A percentile compares a stretch with the other conserved stretches of the same genome.
Conservation (phyloP, 768 basidiomycete genomes). For the Bullera alba region DNA sequence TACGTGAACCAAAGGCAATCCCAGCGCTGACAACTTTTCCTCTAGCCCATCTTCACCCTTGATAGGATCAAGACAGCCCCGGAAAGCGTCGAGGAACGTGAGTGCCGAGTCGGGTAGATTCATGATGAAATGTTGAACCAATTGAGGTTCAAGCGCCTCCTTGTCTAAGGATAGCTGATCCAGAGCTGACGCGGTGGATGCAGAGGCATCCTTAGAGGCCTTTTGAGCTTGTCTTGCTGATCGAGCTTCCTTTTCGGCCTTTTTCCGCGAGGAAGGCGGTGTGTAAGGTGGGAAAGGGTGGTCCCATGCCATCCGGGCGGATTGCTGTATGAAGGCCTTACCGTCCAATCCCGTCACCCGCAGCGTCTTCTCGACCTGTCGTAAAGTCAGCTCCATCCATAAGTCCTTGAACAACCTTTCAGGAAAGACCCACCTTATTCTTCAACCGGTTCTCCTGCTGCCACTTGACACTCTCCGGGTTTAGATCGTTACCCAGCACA, state of each 20-base stretch:
- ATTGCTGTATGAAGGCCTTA: slow-evolving; percentile 67
- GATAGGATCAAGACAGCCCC: slow-evolving; percentile 57
- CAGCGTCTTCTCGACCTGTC: slow-evolving; percentile 64
- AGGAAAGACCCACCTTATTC: slow-evolving; percentile 60
- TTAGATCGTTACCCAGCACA: slow-evolving; percentile 88
- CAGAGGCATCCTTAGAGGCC: background rate
- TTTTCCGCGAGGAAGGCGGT: slow-evolving; percentile 45
- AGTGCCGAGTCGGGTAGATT: slow-evolving; percentile 91
- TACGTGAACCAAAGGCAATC: slow-evolving; percentile 87
- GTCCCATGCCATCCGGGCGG: slow-evolving; percentile 54
- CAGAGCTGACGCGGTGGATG: background rate
- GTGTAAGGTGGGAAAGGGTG: slow-evolving; percentile 58
- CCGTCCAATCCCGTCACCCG: slow-evolving; percentile 77
- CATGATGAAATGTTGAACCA: slow-evolving; percentile 89
- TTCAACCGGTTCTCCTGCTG: slow-evolving; percentile 62
- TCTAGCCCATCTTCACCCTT: slow-evolving; percentile 45
- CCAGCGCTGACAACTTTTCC: slow-evolving; percentile 52
- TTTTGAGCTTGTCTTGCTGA: background rate
- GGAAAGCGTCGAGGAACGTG: slow-evolving; percentile 79
- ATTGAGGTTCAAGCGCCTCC: slow-evolving; percentile 26
- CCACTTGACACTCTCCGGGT: slow-evolving; percentile 78
- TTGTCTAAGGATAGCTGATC: background rate
- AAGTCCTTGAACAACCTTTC: background rate
- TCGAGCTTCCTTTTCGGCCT: slow-evolving; percentile 18
- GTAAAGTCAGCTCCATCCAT: background rate